A percentile compares a stretch with the other conserved stretches of the same genome.
Evolutionary conservation across 1,284 basidiomycete genomes (phyloP).

Genomic region (Cutaneotrichosporon sp.): DNA sequence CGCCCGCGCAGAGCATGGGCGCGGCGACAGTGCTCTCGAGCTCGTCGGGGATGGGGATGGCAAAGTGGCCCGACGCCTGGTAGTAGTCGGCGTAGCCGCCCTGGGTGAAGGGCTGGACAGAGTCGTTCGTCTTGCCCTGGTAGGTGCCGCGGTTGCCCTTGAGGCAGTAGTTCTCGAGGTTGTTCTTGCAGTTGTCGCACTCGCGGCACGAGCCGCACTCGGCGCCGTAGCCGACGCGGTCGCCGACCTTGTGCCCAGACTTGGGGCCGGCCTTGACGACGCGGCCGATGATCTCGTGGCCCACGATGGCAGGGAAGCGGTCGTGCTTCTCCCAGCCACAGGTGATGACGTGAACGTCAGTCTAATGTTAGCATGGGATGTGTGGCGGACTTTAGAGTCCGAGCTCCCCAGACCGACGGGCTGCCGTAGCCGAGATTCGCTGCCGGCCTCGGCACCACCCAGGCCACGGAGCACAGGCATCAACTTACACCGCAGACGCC

Average conservation of each 20-base stretch:
- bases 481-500: slow-evolving; percentile 26
- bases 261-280: slow-evolving; percentile 52
- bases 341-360: slow-evolving; percentile 36
- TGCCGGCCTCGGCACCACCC: too few relatives aligned
- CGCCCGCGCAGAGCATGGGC: slow-evolving; percentile 61
- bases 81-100: slow-evolving; percentile 36
- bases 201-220: slow-evolving; percentile 61
- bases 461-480: too few relatives aligned
- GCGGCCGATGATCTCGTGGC: slow-evolving; percentile 58
- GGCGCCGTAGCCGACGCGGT: slow-evolving; percentile 67
- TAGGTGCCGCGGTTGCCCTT: slow-evolving; percentile 19
- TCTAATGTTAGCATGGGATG: slow-evolving; percentile 15
- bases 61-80: slow-evolving; percentile 64
- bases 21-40: slow-evolving; percentile 61
- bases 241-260: slow-evolving; percentile 61
- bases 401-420: too few relatives aligned
- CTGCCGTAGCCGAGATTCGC: too few relatives aligned
- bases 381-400: too few relatives aligned
- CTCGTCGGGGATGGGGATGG: slow-evolving; percentile 66
- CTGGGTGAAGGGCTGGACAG: slow-evolving; percentile 26
- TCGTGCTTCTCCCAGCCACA: slow-evolving; percentile 31
- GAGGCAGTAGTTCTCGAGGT: slow-evolving; percentile 62
- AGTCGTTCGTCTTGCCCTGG: slow-evolving; percentile 26
- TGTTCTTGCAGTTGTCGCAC: slow-evolving; percentile 61
- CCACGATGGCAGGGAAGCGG: slow-evolving; percentile 36